phyloP scores from a whole-genome alignment of 1,284 basidiomycete genomes.

The Phlebopus sp. region DNA sequence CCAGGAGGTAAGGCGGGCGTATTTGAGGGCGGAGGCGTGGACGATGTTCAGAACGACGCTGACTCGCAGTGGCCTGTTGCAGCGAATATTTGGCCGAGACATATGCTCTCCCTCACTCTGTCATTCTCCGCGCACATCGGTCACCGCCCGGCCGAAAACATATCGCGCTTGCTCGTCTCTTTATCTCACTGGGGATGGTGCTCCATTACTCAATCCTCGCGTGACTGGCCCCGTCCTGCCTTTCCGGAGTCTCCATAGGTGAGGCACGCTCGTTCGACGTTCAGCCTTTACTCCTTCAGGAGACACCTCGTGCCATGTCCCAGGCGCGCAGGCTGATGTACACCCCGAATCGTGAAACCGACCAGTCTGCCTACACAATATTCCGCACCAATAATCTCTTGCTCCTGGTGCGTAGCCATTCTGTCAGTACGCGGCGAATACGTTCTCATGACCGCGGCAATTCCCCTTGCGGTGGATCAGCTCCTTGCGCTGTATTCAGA shows the following conservation, averaged over 20 bases:
- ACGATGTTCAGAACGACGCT: no score
- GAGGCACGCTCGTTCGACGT: not conserved
- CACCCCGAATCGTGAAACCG: no score
- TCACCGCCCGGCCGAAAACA: conserved; percentile 17
- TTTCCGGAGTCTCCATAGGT: not conserved
- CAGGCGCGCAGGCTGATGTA: not conserved
- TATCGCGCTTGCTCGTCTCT: not conserved
- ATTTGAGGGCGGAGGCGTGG: conserved; percentile 6
- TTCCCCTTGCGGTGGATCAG: not conserved
- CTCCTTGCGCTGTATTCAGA: not conserved
- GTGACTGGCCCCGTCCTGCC: no score
- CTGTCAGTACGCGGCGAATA: not conserved
- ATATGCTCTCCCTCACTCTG: conserved; percentile 13
- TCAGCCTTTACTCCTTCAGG: not conserved
- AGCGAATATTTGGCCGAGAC: conserved; percentile 24
- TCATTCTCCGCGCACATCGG: conserved; percentile 34
- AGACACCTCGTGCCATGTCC: not conserved
- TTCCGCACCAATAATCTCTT: not conserved
- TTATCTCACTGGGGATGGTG: no score
- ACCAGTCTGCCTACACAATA: not conserved
- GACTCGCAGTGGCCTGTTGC: conserved; percentile 10
- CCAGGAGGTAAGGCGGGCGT: conserved; percentile 7
- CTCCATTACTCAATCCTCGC: no score
- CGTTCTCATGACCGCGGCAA: not conserved
- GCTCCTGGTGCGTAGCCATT: no score